Base-by-base conservation (phyloP, 208 protist genomes). In the Perkinsela sp. region DNA sequence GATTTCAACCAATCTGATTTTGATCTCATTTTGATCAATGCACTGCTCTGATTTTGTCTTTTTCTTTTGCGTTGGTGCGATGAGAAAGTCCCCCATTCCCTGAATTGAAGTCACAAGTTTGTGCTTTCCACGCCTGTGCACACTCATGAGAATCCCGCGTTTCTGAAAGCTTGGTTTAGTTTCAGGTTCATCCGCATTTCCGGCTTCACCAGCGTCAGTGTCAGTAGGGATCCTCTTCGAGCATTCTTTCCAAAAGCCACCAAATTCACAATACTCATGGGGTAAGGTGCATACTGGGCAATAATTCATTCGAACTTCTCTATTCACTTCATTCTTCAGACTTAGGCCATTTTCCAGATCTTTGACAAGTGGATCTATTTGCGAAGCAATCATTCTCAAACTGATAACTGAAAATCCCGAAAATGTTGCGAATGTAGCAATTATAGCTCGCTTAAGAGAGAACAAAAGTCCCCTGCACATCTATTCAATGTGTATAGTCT, bases 251-350 rank as follows among this genome's bases (percentile, higher is more conserved):
- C 89, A 80, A 78, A 89, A 85, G 6, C 88, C 88, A 70, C 80
- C 80, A 76, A 85, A 93, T 78, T 91, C 88, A 71, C 88, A 93
- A 77, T 86, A 85, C 73, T 93, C 88, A 0, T 85, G 83, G 0
- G 88, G 88, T 40, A 93, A 90, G 32, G 80, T 91, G 75, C 88
- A 93, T 29, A 85, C 80, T 22, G 88, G 85, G 74, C 88, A 93
- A 78, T 93, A 93, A 28, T 87, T 75, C 48, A 93, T 85, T 67
- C 84, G 69, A 29, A 91, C 77, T n/a, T 57, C 40, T n/a, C n/a
- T n/a, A n/a, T n/a, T n/a, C n/a, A n/a, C n/a, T n/a, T n/a, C n/a
- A n/a, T n/a, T n/a, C n/a, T n/a, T n/a, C n/a, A n/a, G n/a, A n/a
- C n/a, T n/a, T n/a, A n/a, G n/a, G n/a, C n/a, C n/a, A n/a, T n/a